Conservation (phyloP, 2,329 filamentous ascomycete genomes). For the Purpureocillium takamizusanense region DNA sequence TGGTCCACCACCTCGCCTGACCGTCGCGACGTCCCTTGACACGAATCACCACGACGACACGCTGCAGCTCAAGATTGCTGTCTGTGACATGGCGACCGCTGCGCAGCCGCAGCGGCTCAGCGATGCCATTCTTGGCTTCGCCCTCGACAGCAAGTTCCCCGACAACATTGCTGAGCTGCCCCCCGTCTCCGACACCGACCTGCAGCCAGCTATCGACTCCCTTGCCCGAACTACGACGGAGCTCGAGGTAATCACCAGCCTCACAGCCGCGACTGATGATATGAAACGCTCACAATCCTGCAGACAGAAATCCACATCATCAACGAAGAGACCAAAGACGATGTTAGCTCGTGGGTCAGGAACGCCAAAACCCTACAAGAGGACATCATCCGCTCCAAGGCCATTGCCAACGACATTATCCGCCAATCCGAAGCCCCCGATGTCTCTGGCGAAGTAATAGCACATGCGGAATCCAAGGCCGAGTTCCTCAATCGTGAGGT, state of each 20-base stretch:
- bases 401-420: conserved; percentile 73
- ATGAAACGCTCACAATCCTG: too few species aligned
- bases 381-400: conserved; percentile 74
- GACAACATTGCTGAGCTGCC: conserved; percentile 26
- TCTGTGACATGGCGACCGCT: conserved; percentile 19
- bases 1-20: too few species aligned
- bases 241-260: conserved; percentile 26
- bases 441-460: conserved; percentile 41
- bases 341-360: conserved; percentile 77
- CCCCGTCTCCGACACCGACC: conserved; percentile 25
- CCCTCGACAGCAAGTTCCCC: conserved; percentile 31
- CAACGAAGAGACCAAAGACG: conserved; percentile 66
- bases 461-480: conserved; percentile 44
- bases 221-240: conserved; percentile 23
- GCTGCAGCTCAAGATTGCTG: background rate
- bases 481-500: conserved; percentile 50
- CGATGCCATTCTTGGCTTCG: conserved; percentile 30
- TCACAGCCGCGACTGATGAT: too few species aligned
- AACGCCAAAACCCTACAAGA: conserved; percentile 78
- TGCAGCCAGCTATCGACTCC: conserved; percentile 30
- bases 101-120: conserved; percentile 23
- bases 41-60: background rate
- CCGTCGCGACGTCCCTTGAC: too few species aligned
- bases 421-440: conserved; percentile 60
- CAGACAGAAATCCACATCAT: conserved; percentile 62